Base-by-base conservation (phyloP, 257 asterid genomes). In the Rhazya stricta region DNA sequence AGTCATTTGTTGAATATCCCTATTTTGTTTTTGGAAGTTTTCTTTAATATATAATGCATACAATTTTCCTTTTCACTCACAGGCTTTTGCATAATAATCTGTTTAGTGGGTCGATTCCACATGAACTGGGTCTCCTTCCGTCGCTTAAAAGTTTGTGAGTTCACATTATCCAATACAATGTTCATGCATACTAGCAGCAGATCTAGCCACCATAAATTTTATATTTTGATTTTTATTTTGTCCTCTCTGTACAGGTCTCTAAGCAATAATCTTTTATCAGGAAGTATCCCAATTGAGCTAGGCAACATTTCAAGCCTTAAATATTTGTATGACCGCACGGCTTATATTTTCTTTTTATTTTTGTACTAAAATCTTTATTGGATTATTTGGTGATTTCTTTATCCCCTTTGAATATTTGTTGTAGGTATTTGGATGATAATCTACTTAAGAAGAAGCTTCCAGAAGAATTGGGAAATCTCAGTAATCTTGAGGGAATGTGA, bases 391-490 rank as follows among this genome's bases (percentile, higher is more conserved):
- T 46, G 69, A 30, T 50, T 21, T 30, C 25, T 67, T 48, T 36
- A 11, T 48, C 48, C 37, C 27, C 36, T 34, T 34, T n/a, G 34
- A 11, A 54, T 45, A 25, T 39, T 29, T 27, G 19, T 41, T 76
- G 68, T 37, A 77, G 80, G 50, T 0, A 0, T 4, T 6, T 77
- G 72, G 0, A 5, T 0, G n/a, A 36, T 27, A 77, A 77, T 71
- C 8, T n/a, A 25, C 42, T 77, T 23, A 46, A 57, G 23, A 67
- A 72, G 25, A 3, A 10, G 72, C 69, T 71, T 73, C 76, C 80
- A 71, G 54, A 46, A 1, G 65, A 77, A 12, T 63, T 77, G 54
- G 80, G 80, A 61, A 60, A 70, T 27, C 80, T 77, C 8, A 70
- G 19, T 8, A 9, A 46, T 25, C 80, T 76, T 19, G 2, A 23